Conservation (phyloP, 2,329 filamentous ascomycete species). For the Helotiales sp. region DNA sequence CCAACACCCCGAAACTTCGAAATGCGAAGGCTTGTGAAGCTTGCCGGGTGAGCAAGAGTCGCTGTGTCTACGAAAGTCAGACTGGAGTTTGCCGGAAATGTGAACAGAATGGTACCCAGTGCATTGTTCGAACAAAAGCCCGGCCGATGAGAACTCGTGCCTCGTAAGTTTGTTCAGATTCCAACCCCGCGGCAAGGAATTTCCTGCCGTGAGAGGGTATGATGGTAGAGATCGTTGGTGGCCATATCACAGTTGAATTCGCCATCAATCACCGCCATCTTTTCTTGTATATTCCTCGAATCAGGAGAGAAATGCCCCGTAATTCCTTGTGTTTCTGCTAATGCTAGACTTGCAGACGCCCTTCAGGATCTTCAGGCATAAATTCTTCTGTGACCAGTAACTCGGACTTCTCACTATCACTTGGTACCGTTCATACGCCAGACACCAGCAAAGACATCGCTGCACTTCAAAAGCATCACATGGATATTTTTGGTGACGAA, state of each 20-base stretch:
- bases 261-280: not conserved
- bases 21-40: constrained; percentile 43
- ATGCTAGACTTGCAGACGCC: constrained; percentile 4
- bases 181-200: not conserved
- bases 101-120: constrained; percentile 34
- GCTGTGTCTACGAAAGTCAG: constrained; percentile 35
- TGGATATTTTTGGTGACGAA: constrained; percentile 33
- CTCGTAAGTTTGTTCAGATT: constrained; percentile 16
- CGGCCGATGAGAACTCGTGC: constrained; percentile 37
- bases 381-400: constrained; percentile 7
- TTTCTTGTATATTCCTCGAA: not conserved
- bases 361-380: constrained; percentile 13
- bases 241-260: not conserved
- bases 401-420: constrained; percentile 36
- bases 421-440: constrained; percentile 31
- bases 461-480: constrained; percentile 34
- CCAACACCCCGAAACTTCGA: constrained; percentile 27
- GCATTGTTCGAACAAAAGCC: constrained; percentile 39
- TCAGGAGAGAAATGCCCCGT: not conserved
- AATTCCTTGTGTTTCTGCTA: not conserved
- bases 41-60: constrained; percentile 40
- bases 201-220: not conserved
- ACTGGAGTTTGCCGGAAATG: constrained; percentile 37
- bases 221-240: not conserved
- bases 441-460: constrained; percentile 32